Percentiles rank a stretch among this genome's conserved stretches.
These are phyloP conservation scores for Linaria vulgaris DNA, from an alignment of 257 asterid species.

Conservation along the genomic window DNA sequence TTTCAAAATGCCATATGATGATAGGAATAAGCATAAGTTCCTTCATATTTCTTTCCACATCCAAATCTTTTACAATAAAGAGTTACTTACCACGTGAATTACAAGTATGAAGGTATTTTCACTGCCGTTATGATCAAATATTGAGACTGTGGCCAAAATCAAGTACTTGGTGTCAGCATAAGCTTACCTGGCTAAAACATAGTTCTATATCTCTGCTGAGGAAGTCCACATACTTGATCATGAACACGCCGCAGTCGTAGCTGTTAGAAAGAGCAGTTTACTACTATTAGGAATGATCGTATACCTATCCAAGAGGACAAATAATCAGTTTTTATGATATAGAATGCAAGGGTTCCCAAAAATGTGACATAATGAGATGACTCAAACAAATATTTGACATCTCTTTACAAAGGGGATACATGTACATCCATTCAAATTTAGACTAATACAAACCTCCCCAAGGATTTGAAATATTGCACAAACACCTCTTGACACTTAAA, in stretches of 20 bases:
- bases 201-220: slow-evolving; percentile 61
- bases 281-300: neutral
- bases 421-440: no score
- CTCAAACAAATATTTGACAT: neutral
- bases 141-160: neutral
- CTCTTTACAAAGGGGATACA: neutral
- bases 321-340: slow-evolving; percentile 3
- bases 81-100: neutral
- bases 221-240: slow-evolving; percentile 73
- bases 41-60: neutral
- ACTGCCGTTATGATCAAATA: neutral
- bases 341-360: neutral
- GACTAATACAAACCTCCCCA: no score
- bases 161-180: slow-evolving; percentile 7
- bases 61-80: neutral
- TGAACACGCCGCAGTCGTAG: slow-evolving; percentile 79
- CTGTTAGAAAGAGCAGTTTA: slow-evolving; percentile 36
- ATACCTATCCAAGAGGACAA: no score
- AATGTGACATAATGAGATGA: no score
- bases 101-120: neutral
- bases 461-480: no score
- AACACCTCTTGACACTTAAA: no score
- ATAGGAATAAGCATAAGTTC: neutral
- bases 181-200: slow-evolving; percentile 60
- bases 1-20: no score